Evolutionary conservation across 345 rosid species (phyloP).

Genomic region (Eucalyptus tenuipes): DNA sequence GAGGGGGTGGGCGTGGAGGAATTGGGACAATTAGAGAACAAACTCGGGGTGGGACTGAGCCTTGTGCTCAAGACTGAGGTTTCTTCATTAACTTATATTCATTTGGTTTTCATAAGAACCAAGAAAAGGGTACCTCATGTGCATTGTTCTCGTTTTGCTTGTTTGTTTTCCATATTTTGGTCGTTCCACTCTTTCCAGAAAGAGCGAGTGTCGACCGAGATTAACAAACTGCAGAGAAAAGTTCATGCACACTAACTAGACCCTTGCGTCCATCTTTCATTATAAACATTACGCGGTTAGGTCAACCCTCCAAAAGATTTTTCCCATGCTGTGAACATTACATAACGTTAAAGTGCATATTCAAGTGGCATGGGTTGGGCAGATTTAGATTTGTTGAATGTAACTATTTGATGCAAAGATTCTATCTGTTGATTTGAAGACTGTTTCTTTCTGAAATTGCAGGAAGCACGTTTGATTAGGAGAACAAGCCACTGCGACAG

Average conservation of each 20-base stretch:
- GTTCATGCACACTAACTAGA: background rate
- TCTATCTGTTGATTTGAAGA: background rate
- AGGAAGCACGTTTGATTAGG: background rate
- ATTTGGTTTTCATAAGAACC: background rate
- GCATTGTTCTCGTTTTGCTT: background rate
- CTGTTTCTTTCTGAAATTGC: background rate
- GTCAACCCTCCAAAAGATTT: background rate
- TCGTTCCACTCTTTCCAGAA: background rate
- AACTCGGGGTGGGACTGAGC: background rate
- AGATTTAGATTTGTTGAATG: background rate
- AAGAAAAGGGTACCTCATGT: background rate
- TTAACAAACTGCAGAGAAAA: background rate
- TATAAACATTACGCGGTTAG: background rate
- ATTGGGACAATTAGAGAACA: background rate
- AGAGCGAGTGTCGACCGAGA: background rate
- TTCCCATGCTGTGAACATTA: background rate
- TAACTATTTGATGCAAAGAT: background rate
- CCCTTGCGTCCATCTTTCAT: background rate
- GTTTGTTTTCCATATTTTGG: background rate
- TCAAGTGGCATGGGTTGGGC: background rate
- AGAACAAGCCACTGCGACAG: background rate
- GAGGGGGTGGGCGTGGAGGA: slow-evolving; percentile 6
- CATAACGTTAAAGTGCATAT: background rate
- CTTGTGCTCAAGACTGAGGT: background rate
- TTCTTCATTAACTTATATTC: background rate